Conservation (phyloP, 257 asterid species). For the Solanum lycopersicoides region DNA sequence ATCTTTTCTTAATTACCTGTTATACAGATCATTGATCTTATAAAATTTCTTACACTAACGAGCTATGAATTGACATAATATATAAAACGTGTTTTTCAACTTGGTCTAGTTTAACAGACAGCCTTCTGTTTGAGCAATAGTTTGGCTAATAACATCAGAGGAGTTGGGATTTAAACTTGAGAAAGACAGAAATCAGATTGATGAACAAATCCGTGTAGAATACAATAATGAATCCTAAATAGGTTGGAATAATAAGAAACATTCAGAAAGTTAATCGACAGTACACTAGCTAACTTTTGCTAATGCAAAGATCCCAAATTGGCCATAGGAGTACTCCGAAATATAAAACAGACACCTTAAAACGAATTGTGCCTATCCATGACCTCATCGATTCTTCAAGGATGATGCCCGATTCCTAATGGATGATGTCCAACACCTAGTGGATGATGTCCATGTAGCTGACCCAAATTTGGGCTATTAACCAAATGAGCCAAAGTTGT, state of each 20-base stretch:
- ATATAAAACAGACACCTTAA: not conserved
- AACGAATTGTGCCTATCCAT: not conserved
- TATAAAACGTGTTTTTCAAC: no score
- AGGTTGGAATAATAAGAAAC: not conserved
- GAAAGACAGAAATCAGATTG: not conserved
- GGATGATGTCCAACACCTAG: not conserved
- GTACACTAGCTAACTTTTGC: not conserved
- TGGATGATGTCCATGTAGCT: not conserved
- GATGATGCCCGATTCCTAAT: not conserved
- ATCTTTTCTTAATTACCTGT: no score
- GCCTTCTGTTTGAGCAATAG: not conserved
- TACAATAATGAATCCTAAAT: not conserved
- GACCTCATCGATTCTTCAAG: not conserved
- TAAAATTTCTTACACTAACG: no score
- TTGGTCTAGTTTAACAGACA: not conserved
- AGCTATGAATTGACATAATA: no score
- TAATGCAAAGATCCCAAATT: not conserved
- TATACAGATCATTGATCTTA: no score
- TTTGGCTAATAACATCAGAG: not conserved
- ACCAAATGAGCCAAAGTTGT: not conserved
- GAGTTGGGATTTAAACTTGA: not conserved
- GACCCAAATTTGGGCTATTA: not conserved
- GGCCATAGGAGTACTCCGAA: not conserved
- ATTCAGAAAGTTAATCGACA: not conserved
- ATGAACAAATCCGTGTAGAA: not conserved